Conservation (phyloP, 768 basidiomycete species). For the Russula earlei region DNA sequence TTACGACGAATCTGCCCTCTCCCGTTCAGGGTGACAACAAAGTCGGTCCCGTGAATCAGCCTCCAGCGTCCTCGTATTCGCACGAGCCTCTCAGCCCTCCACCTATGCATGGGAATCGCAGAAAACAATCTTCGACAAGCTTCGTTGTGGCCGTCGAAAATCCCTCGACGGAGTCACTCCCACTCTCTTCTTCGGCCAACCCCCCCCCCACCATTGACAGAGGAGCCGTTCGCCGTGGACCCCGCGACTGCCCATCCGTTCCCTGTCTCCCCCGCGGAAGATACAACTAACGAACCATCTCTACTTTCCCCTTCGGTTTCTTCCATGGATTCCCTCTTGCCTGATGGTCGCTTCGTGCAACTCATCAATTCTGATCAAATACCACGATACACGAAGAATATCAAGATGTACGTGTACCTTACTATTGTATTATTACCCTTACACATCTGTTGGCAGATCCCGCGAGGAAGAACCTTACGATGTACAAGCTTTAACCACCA, state of each 20-base stretch:
- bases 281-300: not conserved
- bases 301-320: not conserved
- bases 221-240: not conserved
- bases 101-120: not conserved
- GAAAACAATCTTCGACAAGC: not conserved
- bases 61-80: not conserved
- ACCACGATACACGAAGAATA: conserved; percentile 1
- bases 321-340: not conserved
- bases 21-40: not conserved
- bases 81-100: not conserved
- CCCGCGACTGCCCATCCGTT: not conserved
- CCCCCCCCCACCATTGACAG: not conserved
- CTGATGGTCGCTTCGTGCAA: not conserved
- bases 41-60: not conserved
- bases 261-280: fast-evolving
- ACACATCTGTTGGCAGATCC: not conserved
- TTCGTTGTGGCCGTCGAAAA: not conserved
- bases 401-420: not conserved
- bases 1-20: not conserved
- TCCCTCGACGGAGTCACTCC: conserved; percentile 4
- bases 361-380: conserved; percentile 9
- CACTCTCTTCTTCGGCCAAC: not conserved
- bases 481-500: not conserved
- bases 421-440: not conserved
- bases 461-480: not conserved